Evolutionary conservation across 2,329 filamentous ascomycete species (phyloP).

Genomic region (Diaporthe sp.): DNA sequence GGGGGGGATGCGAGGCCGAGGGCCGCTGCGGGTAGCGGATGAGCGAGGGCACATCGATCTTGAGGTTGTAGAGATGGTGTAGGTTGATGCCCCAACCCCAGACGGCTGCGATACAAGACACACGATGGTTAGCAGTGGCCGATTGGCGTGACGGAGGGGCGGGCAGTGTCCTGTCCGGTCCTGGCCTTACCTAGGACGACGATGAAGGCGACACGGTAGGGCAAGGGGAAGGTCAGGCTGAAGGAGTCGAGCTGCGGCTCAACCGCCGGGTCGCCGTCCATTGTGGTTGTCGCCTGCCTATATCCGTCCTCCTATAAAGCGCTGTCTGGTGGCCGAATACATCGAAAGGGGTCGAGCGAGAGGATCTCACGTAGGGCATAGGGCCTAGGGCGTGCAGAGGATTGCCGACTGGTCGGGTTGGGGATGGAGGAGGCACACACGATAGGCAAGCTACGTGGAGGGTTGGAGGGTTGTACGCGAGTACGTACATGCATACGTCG

Average conservation of each 20-base stretch:
- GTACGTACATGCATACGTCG: conserved; percentile 25
- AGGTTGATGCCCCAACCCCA: conserved; percentile 97
- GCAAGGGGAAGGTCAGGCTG: conserved; percentile 87
- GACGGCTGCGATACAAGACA: conserved; percentile 70
- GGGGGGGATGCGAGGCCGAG: conserved; percentile 77
- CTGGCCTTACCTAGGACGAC: conserved; percentile 80
- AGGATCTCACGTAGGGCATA: conserved; percentile 13
- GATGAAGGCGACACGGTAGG: conserved; percentile 89
- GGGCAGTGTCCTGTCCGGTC: background rate
- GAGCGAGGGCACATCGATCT: conserved; percentile 89
- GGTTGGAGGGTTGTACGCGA: background rate
- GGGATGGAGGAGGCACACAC: background rate
- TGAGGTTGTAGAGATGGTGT: conserved; percentile 83
- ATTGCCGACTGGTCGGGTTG: background rate
- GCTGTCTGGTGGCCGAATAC: conserved; percentile 29
- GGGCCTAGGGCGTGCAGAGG: conserved; percentile 9
- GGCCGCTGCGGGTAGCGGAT: conserved; percentile 87
- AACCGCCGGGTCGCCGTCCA: conserved; percentile 82
- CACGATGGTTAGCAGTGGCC: conserved; percentile 32
- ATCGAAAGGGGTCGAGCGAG: conserved; percentile 27
- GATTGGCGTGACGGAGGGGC: background rate
- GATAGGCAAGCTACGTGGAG: conserved; percentile 20
- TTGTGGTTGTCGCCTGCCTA: conserved; percentile 53
- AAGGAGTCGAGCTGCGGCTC: conserved; percentile 85
- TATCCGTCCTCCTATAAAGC: conserved; percentile 36